Percentiles rank a stretch among this genome's conserved stretches.
phyloP scores from a whole-genome alignment of 2,329 filamentous ascomycete species.

The Endothia cerciana region DNA sequence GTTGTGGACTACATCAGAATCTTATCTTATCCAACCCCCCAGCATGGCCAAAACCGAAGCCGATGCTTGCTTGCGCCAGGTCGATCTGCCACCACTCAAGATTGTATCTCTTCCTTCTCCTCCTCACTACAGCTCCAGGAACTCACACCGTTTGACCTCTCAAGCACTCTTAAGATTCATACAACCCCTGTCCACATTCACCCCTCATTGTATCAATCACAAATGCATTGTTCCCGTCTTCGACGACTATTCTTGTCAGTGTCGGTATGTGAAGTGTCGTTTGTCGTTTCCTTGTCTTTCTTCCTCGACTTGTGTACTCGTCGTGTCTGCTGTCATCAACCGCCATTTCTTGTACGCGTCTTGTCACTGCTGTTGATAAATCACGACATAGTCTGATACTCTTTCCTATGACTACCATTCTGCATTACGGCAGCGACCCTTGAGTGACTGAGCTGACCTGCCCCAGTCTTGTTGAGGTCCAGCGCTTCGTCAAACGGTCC shows the following conservation, averaged over 20 bases:
- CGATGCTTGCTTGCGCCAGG: conserved; percentile 12
- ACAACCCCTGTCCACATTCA: not conserved
- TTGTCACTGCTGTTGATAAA: not conserved
- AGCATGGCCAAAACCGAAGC: conserved; percentile 8
- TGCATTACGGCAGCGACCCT: not conserved
- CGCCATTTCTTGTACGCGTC: not conserved
- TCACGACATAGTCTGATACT: too few species aligned
- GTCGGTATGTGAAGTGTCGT: conserved; percentile 8
- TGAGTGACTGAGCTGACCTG: conserved; percentile 17
- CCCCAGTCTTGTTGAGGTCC: conserved; percentile 23
- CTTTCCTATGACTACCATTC: not conserved
- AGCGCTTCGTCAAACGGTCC: conserved; percentile 6
- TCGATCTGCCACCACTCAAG: conserved; percentile 1
- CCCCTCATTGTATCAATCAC: not conserved
- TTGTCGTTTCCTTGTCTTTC: not conserved
- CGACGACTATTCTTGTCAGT: conserved; percentile 2
- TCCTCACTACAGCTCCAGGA: conserved; percentile 4
- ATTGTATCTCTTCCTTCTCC: conserved; percentile 13
- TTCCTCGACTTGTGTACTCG: not conserved
- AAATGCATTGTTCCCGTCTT: conserved; percentile 14
- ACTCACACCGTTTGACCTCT: not conserved
- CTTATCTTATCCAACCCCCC: conserved; percentile 11
- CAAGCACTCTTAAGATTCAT: not conserved
- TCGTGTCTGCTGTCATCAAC: not conserved
- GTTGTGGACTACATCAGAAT: not conserved